A percentile compares a stretch with the other conserved stretches of the same genome.
These are phyloP conservation scores for Adiantum capillusveneris DNA, from an alignment of 75 land plant genomes.

Conservation along the genomic window DNA sequence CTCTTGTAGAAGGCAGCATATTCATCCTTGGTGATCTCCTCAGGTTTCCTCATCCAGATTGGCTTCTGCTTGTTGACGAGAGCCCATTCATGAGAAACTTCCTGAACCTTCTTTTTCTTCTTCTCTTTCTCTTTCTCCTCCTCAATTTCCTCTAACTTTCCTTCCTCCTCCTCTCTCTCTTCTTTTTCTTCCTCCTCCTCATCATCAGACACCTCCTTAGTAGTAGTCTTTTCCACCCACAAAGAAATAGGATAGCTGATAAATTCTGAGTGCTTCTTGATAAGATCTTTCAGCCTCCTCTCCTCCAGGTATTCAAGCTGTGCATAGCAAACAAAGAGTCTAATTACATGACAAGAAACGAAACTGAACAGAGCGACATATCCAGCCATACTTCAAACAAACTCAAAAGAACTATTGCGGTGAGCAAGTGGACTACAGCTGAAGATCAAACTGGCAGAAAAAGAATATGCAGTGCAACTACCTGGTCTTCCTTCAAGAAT, in stretches of 20 bases:
- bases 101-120: conserved; percentile 61
- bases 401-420: too few species aligned
- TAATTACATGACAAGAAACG: not conserved
- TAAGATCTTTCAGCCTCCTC: conserved; percentile 57
- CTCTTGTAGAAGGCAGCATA: conserved; percentile 72
- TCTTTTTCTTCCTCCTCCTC: conserved; percentile 51
- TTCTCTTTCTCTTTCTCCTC: conserved; percentile 39
- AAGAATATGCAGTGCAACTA: too few species aligned
- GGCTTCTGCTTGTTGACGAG: conserved; percentile 79
- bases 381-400: too few species aligned
- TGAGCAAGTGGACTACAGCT: too few species aligned
- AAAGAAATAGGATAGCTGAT: conserved; percentile 68
- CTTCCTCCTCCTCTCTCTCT: conserved; percentile 41
- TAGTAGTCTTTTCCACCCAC: conserved; percentile 69
- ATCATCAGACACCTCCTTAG: conserved; percentile 69
- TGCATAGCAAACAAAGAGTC: not conserved
- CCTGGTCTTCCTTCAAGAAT: conserved; percentile 71
- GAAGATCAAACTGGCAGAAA: too few species aligned
- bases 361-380: too few species aligned
- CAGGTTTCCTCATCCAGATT: conserved; percentile 82
- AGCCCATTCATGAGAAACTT: conserved; percentile 68
- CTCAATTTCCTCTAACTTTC: conserved; percentile 32
- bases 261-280: conserved; percentile 69
- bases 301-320: conserved; percentile 76
- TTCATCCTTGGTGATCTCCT: conserved; percentile 66